These are phyloP conservation scores for Selenicereus undatus DNA, from an alignment of 148 eudicot genomes.

Conservation along the genomic window DNA sequence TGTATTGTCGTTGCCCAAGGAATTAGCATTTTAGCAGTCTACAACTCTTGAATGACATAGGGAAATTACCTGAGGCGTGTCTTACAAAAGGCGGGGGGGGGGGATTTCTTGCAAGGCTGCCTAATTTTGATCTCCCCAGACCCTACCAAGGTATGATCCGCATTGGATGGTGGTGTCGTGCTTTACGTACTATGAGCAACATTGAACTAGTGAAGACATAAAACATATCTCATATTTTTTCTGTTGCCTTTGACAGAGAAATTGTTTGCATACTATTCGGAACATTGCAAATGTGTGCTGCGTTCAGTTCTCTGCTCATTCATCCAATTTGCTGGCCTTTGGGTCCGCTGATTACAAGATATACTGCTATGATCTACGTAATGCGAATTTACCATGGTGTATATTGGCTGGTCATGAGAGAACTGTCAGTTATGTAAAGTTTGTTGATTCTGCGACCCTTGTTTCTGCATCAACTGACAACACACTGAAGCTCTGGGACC, in stretches of 20 bases:
- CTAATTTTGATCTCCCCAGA: too few relatives aligned
- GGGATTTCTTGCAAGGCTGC: too few relatives aligned
- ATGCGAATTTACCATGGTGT: slow-evolving; percentile 72
- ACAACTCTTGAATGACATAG: background rate
- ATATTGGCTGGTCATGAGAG: slow-evolving; percentile 67
- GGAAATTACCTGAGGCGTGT: too few relatives aligned
- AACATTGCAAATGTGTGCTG: slow-evolving; percentile 81
- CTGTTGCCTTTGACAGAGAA: slow-evolving; percentile 47
- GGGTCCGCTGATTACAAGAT: slow-evolving; percentile 85
- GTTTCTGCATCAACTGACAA: slow-evolving; percentile 96
- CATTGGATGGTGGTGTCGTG: background rate
- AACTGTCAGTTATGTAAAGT: slow-evolving; percentile 86
- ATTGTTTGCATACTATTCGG: slow-evolving; percentile 43
- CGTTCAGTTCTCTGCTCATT: slow-evolving; percentile 84
- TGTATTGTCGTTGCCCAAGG: background rate
- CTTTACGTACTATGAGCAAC: background rate
- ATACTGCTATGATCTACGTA: slow-evolving; percentile 85
- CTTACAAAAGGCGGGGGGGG: too few relatives aligned
- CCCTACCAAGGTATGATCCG: too few relatives aligned
- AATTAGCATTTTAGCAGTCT: background rate
- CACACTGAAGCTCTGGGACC: slow-evolving; percentile 95
- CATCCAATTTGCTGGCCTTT: slow-evolving; percentile 65
- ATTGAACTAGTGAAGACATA: background rate
- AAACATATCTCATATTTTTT: slow-evolving; percentile 11
- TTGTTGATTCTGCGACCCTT: slow-evolving; percentile 70